phyloP scores from a whole-genome alignment of 306 rosid species.

The Prosopis cineraria region DNA sequence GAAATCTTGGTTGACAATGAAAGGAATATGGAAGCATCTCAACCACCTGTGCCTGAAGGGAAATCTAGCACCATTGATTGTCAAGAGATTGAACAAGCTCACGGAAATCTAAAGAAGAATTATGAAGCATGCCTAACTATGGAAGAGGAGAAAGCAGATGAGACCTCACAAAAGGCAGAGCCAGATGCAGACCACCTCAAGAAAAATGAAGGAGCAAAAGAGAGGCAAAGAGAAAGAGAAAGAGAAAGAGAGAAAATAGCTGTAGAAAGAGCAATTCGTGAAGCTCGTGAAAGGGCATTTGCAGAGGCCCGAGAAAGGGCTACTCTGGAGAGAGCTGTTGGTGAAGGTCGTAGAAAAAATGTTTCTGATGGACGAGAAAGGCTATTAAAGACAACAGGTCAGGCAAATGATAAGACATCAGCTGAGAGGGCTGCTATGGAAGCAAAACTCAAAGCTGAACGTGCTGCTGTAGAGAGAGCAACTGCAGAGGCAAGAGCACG shows the following conservation, averaged over 20 bases:
- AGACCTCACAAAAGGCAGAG: slow-evolving; percentile 45
- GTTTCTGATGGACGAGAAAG: slow-evolving; percentile 65
- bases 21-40: slow-evolving; percentile 35
- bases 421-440: slow-evolving; percentile 78
- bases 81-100: slow-evolving; percentile 40
- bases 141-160: slow-evolving; percentile 49
- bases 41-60: slow-evolving; percentile 43
- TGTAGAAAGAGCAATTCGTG: slow-evolving; percentile 86
- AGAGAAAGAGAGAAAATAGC: slow-evolving; percentile 61
- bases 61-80: slow-evolving; percentile 34
- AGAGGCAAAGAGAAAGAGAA: slow-evolving; percentile 70
- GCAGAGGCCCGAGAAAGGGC: slow-evolving; percentile 84
- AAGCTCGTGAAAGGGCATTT: slow-evolving; percentile 96
- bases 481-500: slow-evolving; percentile 84
- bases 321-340: slow-evolving; percentile 62
- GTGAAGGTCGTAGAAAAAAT: slow-evolving; percentile 69
- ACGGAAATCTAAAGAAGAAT: slow-evolving; percentile 34
- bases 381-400: slow-evolving; percentile 52
- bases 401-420: slow-evolving; percentile 53
- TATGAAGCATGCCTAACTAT: slow-evolving; percentile 31
- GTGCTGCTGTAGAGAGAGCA: slow-evolving; percentile 96
- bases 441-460: slow-evolving; percentile 83
- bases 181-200: slow-evolving; percentile 53
- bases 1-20: slow-evolving; percentile 41
- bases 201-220: slow-evolving; percentile 63